These are phyloP conservation scores for Emergomyces pasteurianus DNA, from an alignment of 2,329 filamentous ascomycete species.

Conservation along the genomic window DNA sequence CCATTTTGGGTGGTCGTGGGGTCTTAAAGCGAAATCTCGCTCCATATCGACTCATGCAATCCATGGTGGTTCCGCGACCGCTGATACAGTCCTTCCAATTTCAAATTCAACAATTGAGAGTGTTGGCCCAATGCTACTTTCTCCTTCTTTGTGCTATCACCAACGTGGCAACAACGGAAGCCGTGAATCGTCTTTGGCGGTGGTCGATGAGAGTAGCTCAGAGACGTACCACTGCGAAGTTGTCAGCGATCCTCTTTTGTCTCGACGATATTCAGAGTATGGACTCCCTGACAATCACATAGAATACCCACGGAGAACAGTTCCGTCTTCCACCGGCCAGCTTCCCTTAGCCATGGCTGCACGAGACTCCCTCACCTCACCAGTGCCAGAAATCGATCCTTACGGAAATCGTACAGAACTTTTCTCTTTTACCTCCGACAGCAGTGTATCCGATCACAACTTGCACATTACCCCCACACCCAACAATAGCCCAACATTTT, in stretches of 20 bases:
- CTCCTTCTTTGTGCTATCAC: not conserved
- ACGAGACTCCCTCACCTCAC: not conserved
- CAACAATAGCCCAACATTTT: not conserved
- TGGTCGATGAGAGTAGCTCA: not conserved
- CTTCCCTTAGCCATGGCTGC: not conserved
- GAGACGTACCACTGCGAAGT: not conserved
- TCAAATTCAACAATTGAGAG: not conserved
- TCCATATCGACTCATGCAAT: not conserved
- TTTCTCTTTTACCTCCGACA: not conserved
- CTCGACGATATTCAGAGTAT: not conserved
- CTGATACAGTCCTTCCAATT: not conserved
- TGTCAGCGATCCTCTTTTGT: too few relatives aligned
- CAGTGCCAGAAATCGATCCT: not conserved
- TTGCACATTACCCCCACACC: not conserved
- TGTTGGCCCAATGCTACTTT: not conserved
- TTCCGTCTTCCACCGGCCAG: not conserved
- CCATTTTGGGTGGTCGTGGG: not conserved
- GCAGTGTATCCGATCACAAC: not conserved
- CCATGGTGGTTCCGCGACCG: not conserved
- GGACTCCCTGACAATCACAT: not conserved
- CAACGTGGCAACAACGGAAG: not conserved
- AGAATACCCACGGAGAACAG: not conserved
- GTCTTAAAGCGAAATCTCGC: not conserved
- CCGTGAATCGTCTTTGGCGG: not conserved
- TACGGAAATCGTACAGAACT: not conserved